These are phyloP conservation scores for Cetraspora pellucida DNA, from an alignment of 192 early-diverging fungal species.

Conservation along the genomic window DNA sequence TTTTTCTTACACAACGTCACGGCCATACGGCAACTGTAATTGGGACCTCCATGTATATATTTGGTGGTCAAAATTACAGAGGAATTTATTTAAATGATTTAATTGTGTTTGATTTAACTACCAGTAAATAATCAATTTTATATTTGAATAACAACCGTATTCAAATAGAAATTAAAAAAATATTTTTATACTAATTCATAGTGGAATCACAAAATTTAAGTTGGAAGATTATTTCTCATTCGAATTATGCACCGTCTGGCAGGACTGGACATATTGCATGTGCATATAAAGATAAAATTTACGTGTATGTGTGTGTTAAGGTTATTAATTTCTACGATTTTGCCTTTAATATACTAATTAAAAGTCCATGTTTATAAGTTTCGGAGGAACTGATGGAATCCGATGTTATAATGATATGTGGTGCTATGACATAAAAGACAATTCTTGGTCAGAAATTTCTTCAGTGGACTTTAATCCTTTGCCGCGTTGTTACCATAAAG, in stretches of 20 bases:
- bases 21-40: conserved; percentile 53
- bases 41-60: conserved; percentile 54
- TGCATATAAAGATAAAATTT: conserved; percentile 30
- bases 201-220: conserved; percentile 2
- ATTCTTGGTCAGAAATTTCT: conserved; percentile 46
- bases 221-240: conserved; percentile 26
- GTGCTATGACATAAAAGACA: conserved; percentile 49
- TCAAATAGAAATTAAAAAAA: background rate
- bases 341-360: background rate
- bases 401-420: conserved; percentile 60
- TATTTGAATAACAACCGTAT: background rate
- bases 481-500: conserved; percentile 44
- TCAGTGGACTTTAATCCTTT: conserved; percentile 50
- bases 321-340: background rate
- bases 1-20: conserved; percentile 38
- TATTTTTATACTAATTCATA: background rate
- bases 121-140: background rate
- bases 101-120: conserved; percentile 49
- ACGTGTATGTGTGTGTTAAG: conserved; percentile 19
- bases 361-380: conserved; percentile 37
- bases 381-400: conserved; percentile 55
- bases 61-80: conserved; percentile 46
- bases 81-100: conserved; percentile 54
- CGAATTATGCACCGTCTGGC: conserved; percentile 13
- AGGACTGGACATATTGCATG: conserved; percentile 26